These are phyloP conservation scores for Cairneyella variabilis DNA, from an alignment of 495 filamentous ascomycete genomes.

Conservation along the genomic window DNA sequence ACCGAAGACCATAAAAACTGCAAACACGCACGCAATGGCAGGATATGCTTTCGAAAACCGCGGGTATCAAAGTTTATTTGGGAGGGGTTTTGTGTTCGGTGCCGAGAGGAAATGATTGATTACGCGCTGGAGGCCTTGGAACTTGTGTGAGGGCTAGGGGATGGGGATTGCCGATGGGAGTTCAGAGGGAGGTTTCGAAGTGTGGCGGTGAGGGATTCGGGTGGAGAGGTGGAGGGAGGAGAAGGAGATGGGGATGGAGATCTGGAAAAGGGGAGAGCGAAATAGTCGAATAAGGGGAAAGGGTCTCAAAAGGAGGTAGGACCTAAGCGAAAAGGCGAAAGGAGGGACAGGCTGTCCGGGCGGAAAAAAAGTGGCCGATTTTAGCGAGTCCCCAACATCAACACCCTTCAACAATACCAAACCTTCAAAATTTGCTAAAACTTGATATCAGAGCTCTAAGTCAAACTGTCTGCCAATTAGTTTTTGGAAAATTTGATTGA, in stretches of 20 bases:
- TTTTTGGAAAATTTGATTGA: no score
- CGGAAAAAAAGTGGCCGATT: no score
- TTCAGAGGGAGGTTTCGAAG: not conserved
- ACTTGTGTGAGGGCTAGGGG: not conserved
- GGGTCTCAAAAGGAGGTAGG: slow-evolving; percentile 1
- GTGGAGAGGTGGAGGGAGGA: not conserved
- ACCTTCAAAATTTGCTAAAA: no score
- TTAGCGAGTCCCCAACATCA: no score
- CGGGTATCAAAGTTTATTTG: not conserved
- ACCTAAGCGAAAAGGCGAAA: slow-evolving; percentile 1
- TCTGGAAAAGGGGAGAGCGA: not conserved
- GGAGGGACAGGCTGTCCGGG: not conserved
- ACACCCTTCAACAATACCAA: no score
- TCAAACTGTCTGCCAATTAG: no score
- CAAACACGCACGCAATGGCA: not conserved
- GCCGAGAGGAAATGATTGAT: not conserved
- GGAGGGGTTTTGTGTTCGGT: not conserved
- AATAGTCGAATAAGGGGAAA: not conserved
- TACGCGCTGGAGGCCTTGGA: not conserved
- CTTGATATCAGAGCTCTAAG: no score
- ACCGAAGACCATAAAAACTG: not conserved
- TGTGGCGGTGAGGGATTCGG: not conserved
- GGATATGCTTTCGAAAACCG: not conserved
- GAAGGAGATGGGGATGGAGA: not conserved
- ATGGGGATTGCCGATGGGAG: not conserved